phyloP scores from a whole-genome alignment of 768 basidiomycete species.

The Amanita exitialis region DNA sequence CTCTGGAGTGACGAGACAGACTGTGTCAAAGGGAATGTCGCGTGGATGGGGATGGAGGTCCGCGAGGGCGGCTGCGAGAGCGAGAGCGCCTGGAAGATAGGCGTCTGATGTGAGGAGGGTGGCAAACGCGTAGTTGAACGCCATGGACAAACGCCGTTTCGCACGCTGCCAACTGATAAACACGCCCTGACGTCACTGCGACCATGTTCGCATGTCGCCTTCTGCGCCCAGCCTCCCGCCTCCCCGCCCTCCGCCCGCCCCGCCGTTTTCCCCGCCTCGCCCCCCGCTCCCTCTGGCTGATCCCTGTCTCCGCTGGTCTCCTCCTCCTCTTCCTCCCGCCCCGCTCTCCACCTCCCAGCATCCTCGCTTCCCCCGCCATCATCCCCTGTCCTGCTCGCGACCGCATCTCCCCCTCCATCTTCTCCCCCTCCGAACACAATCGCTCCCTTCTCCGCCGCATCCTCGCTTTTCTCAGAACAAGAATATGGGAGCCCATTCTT shows the following conservation, averaged over 20 bases:
- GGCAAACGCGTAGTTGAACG: constrained; percentile 62
- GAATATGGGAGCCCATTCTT: constrained; percentile 76
- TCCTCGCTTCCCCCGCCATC: constrained; percentile 39
- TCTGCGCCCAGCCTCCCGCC: constrained; percentile 2
- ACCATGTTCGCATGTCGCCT: constrained; percentile 5
- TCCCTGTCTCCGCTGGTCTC: constrained; percentile 48
- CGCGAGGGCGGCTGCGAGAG: constrained; percentile 74
- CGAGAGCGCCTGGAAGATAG: constrained; percentile 90
- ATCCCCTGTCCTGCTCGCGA: constrained; percentile 26
- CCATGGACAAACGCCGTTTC: constrained; percentile 8
- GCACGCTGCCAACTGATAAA: neutral
- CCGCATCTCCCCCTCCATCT: constrained; percentile 28
- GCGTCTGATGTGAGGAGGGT: constrained; percentile 87
- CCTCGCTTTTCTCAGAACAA: constrained; percentile 36
- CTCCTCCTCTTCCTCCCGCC: constrained; percentile 36
- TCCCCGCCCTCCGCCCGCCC: constrained; percentile 2
- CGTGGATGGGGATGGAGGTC: constrained; percentile 62
- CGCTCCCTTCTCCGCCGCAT: constrained; percentile 36
- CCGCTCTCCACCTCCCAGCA: constrained; percentile 30
- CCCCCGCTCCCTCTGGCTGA: constrained; percentile 28
- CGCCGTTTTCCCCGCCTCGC: constrained; percentile 7
- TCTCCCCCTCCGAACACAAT: constrained; percentile 61
- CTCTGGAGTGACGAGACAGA: constrained; percentile 92
- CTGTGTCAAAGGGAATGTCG: constrained; percentile 64
- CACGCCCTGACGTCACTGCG: neutral